Conservation (phyloP, 2,329 filamentous ascomycete species). For the Aaosphaeria arxii region DNA sequence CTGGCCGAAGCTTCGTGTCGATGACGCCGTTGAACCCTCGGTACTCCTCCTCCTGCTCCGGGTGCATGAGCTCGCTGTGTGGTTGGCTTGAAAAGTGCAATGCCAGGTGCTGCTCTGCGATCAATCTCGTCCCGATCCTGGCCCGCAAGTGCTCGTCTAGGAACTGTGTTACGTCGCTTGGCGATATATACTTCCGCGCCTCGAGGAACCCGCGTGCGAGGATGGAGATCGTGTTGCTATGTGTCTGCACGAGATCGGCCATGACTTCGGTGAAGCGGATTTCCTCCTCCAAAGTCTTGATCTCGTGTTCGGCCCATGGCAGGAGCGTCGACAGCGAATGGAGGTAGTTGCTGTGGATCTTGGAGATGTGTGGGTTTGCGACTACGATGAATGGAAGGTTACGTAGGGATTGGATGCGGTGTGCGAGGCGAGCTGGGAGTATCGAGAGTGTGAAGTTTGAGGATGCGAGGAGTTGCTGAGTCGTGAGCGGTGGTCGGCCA, state of each 20-base stretch:
- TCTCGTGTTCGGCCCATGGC: slow-evolving; percentile 72
- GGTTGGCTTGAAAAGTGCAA: slow-evolving; percentile 75
- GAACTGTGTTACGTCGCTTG: slow-evolving; percentile 81
- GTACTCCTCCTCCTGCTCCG: slow-evolving; percentile 40
- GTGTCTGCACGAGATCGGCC: slow-evolving; percentile 91
- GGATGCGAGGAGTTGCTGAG: slow-evolving; percentile 76
- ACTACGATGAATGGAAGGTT: slow-evolving; percentile 98
- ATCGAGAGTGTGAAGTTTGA: slow-evolving; percentile 95
- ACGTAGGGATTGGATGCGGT: slow-evolving; percentile 87
- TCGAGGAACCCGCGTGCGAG: slow-evolving; percentile 91
- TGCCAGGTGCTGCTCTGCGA: slow-evolving; percentile 95
- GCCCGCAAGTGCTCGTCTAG: slow-evolving; percentile 92
- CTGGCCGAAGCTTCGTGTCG: slow-evolving; percentile 82
- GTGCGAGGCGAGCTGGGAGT: slow-evolving; percentile 85
- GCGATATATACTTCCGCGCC: slow-evolving; percentile 83
- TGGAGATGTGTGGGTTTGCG: slow-evolving; percentile 90
- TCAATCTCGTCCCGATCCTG: slow-evolving; percentile 86
- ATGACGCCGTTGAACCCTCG: slow-evolving; percentile 87
- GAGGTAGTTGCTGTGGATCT: slow-evolving; percentile 94
- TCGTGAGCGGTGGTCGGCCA: slow-evolving; percentile 80
- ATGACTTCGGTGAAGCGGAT: slow-evolving; percentile 88
- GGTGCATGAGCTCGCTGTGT: slow-evolving; percentile 55
- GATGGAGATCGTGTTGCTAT: slow-evolving; percentile 90
- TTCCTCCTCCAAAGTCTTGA: slow-evolving; percentile 80
- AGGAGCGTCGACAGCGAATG: slow-evolving; percentile 89